These are phyloP conservation scores for Vicia sativa DNA, from an alignment of 306 rosid genomes.

Conservation along the genomic window DNA sequence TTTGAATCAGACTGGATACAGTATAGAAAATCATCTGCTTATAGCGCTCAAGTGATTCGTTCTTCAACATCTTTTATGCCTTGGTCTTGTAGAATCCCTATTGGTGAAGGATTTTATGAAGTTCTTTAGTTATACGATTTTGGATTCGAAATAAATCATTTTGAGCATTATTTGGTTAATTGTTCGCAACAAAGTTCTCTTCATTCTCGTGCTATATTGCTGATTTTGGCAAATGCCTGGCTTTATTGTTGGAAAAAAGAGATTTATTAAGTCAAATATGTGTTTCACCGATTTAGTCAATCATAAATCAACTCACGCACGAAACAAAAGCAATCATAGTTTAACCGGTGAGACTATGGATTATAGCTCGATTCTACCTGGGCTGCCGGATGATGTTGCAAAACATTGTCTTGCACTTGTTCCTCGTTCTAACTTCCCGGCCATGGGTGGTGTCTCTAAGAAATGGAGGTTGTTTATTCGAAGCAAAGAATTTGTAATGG, in stretches of 20 bases:
- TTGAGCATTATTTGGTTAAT: slow-evolving; percentile 37
- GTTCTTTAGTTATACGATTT: slow-evolving; percentile 48
- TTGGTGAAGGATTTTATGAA: slow-evolving; percentile 83
- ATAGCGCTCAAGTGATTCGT: slow-evolving; percentile 75
- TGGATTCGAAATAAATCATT: slow-evolving; percentile 26
- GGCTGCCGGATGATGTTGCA: slow-evolving; percentile 96
- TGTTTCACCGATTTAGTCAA: slow-evolving; percentile 55
- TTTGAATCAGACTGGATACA: slow-evolving; percentile 74
- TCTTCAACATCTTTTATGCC: slow-evolving; percentile 75
- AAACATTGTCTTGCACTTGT: slow-evolving; percentile 91
- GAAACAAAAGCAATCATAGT: slow-evolving; percentile 41
- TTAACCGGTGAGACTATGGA: slow-evolving; percentile 40
- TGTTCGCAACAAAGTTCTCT: slow-evolving; percentile 41
- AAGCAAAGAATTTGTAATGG: slow-evolving; percentile 79
- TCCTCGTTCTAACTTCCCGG: slow-evolving; percentile 75
- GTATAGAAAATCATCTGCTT: slow-evolving; percentile 69
- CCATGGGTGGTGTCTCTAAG: slow-evolving; percentile 79
- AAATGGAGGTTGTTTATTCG: slow-evolving; percentile 84
- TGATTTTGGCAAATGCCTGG: slow-evolving; percentile 53
- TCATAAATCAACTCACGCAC: slow-evolving; percentile 44
- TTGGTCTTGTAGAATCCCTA: slow-evolving; percentile 89
- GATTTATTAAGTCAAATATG: slow-evolving; percentile 60
- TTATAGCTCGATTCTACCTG: slow-evolving; percentile 68
- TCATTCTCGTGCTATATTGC: slow-evolving; percentile 33
- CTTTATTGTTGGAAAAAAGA: slow-evolving; percentile 70